A percentile compares a stretch with the other conserved stretches of the same genome.
These are phyloP conservation scores for Musa troglodytarum DNA, from an alignment of 176 grass and related monocot species.

Conservation along the genomic window DNA sequence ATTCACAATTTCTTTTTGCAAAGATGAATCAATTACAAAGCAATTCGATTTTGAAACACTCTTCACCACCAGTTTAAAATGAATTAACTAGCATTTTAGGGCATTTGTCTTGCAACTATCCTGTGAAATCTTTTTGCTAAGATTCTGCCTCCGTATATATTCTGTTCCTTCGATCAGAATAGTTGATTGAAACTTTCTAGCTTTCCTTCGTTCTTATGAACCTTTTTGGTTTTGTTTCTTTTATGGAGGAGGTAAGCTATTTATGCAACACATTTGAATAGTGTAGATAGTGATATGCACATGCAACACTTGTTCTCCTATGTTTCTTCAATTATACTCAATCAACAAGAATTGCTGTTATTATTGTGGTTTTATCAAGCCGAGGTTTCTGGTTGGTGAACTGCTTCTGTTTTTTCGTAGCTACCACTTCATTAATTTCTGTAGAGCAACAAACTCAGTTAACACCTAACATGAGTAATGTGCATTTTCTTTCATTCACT, in stretches of 20 bases:
- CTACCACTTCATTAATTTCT: slow-evolving; percentile 13
- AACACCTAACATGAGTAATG: too few species aligned
- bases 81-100: too few species aligned
- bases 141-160: too few species aligned
- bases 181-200: neutral
- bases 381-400: neutral
- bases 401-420: neutral
- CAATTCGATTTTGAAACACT: too few species aligned
- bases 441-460: slow-evolving; percentile 28
- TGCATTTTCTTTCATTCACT: too few species aligned
- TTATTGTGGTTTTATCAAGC: neutral
- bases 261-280: neutral
- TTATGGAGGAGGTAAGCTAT: neutral
- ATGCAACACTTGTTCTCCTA: neutral
- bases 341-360: neutral
- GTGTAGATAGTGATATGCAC: neutral
- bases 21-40: too few species aligned
- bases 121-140: too few species aligned
- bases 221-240: neutral
- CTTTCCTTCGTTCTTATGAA: neutral
- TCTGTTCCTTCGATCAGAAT: neutral
- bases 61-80: too few species aligned
- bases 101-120: too few species aligned
- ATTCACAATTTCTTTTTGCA: too few species aligned
- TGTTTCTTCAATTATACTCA: neutral